Evolutionary conservation across 805 yeast genomes (phyloP), one percentile per base, ranked within the genome.

Genomic region (Lachancea thermotolerans): DNA sequence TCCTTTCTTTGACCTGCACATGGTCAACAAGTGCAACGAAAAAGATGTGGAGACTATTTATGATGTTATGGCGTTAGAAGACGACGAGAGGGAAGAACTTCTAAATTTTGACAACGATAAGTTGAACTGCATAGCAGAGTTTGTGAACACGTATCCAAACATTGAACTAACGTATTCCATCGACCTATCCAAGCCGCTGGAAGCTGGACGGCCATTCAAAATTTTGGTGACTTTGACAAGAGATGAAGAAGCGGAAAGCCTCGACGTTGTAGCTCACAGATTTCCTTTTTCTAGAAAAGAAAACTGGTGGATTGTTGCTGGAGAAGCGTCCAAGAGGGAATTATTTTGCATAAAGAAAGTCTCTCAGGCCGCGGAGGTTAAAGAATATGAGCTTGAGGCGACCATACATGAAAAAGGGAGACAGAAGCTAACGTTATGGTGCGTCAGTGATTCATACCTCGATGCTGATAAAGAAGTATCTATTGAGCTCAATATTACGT

Each of bases 101-200:
- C 67, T 91, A 48, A 78, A 76, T 16, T 66, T 82, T 50, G 64
- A 70, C 10, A 77, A 75, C 2, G 60, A 60, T 2, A 67, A 78
- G 49, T 65, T 90, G 54, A 69, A 72, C 34, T 72, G 71, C 18
- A 89, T 91, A 41, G 97, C 97, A 0, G 78, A 78, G 14, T 93
- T 91, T 69, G 95, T 89, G 44, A 93, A 93, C 64, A 78, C 75
- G 49, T 93, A 85, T 62, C 99, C 99, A 11, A 85, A 85, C 58
- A 70, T 93, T 44, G 97, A 91, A 49, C 57, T 82, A 10, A 67
- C 75, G 2, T 82, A 79, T 55, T 70, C 73, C 30, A 42, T 84
- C 4, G 75, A 73, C 16, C 52, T 65, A 17, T 57, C 64, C 1
- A 67, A 70, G 10, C 65, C 69, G 0, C 49, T 78, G n/a, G 55